phyloP scores from a whole-genome alignment of 768 basidiomycete genomes.

The Termitomyces sp. region DNA sequence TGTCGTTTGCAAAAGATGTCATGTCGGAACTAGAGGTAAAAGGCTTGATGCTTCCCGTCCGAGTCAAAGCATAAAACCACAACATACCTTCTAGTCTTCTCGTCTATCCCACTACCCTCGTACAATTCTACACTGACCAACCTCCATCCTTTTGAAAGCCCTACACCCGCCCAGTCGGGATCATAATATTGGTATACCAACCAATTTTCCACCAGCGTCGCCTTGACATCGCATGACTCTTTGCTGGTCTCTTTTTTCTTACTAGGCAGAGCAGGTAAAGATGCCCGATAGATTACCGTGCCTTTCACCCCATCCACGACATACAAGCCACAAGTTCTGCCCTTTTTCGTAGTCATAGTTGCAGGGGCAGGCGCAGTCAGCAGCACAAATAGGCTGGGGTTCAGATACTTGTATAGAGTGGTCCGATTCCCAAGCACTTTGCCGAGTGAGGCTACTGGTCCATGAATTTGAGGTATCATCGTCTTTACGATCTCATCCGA shows the following conservation, averaged over 20 bases:
- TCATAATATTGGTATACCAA: conserved; percentile 87
- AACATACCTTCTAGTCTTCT: conserved; percentile 70
- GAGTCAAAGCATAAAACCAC: not conserved
- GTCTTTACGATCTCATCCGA: conserved; percentile 56
- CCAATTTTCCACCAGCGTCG: conserved; percentile 86
- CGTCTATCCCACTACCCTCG: conserved; percentile 67
- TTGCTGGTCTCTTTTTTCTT: conserved; percentile 20
- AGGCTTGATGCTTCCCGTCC: not conserved
- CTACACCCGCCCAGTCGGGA: conserved; percentile 42
- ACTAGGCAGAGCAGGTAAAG: conserved; percentile 41
- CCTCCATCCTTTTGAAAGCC: conserved; percentile 62
- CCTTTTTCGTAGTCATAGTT: conserved; percentile 7
- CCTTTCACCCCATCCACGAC: conserved; percentile 83
- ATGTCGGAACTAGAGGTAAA: conserved; percentile 37
- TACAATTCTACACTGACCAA: conserved; percentile 88
- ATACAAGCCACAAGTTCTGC: conserved; percentile 58
- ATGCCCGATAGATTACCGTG: conserved; percentile 64
- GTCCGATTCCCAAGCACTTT: conserved; percentile 84
- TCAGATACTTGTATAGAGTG: conserved; percentile 93
- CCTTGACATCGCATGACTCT: conserved; percentile 61
- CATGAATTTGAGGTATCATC: conserved; percentile 45
- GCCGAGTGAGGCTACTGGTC: conserved; percentile 74
- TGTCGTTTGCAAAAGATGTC: conserved; percentile 48
- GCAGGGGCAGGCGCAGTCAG: conserved; percentile 44
- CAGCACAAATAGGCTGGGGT: conserved; percentile 72